Evolutionary conservation across 495 filamentous ascomycete genomes (phyloP), one percentile per base, ranked within the genome.

Genomic region (Entonaema liquescens): DNA sequence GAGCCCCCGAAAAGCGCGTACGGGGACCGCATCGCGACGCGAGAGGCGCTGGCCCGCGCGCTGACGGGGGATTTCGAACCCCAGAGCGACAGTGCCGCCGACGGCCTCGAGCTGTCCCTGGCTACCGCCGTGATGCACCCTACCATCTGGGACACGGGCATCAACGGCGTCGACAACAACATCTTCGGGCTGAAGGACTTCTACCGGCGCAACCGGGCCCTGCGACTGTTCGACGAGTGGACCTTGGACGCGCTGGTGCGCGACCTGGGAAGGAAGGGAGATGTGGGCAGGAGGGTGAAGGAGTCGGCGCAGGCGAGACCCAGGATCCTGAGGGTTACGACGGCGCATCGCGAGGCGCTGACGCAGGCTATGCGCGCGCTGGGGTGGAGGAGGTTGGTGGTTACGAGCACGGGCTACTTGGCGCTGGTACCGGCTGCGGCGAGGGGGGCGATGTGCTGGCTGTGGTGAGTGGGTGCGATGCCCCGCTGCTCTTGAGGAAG

Each of bases 131-230:
- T 47, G 9, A 23, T 47, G 17, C 42, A 47, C 42, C 42, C 17
- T 0, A 33, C 6, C 12, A 15, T 68, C 12, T 68, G 65, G 65
- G 13, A 17, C 12, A 63, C 49, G 0, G 65, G 65, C 1, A 62
- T 68, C 50, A 57, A 50, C 28, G 49, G 26, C n/a, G 38, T 68
- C 11, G 65, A 68, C 40, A n/a, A 21, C 38, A 68, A 62, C 29
- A 31, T 68, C 36, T 68, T 68, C 59, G 65, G 65, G 38, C 13
- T 68, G 6, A 68, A 68, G 36, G 65, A 68, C 65, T 62, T 68
- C 65, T 62, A 57, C 58, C 57, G 21, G 21, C 65, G 65, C 36
- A 68, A 68, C 25, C 58, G 58, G 1, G 13, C 35, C 7, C 38
- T 47, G 17, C 42, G 12, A 9, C 8, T 47, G 3, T 47, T 47